Conservation (phyloP, 371 early-diverging fungal genomes). For the Haplosporangium sp. region DNA sequence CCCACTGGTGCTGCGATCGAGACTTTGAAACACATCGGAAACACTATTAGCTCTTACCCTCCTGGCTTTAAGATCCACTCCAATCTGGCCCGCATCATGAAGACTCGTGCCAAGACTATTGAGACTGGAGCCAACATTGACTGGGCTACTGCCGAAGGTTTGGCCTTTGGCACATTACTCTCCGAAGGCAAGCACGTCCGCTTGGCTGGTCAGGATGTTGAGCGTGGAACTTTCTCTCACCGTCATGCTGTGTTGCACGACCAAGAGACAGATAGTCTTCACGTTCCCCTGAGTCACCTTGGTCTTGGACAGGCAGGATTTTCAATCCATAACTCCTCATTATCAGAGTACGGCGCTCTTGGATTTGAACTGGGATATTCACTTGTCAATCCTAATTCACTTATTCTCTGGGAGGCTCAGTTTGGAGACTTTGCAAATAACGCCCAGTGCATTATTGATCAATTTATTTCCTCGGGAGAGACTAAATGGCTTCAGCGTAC, state of each 20-base stretch:
- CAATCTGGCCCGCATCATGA: conserved; percentile 88
- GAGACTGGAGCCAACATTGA: conserved; percentile 86
- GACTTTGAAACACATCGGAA: conserved; percentile 83
- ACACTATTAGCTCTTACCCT: conserved; percentile 84
- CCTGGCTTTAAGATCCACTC: conserved; percentile 89
- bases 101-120: conserved; percentile 84
- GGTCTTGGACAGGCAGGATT: conserved; percentile 86
- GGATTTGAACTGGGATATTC: conserved; percentile 98
- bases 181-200: conserved; percentile 93
- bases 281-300: conserved; percentile 87
- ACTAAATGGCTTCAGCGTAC: conserved; percentile 97
- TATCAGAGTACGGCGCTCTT: conserved; percentile 96
- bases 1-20: conserved; percentile 90
- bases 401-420: conserved; percentile 98
- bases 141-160: conserved; percentile 96
- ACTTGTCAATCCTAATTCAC: conserved; percentile 90
- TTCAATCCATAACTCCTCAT: conserved; percentile 93
- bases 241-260: conserved; percentile 96
- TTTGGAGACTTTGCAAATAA: conserved; percentile 98
- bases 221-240: conserved; percentile 98
- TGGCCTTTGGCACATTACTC: conserved; percentile 94
- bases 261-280: conserved; percentile 79
- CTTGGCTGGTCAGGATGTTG: conserved; percentile 96
- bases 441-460: conserved; percentile 97
- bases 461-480: conserved; percentile 95